Conservation (phyloP, 148 eudicot species). For the Amaranthus cruentus region DNA sequence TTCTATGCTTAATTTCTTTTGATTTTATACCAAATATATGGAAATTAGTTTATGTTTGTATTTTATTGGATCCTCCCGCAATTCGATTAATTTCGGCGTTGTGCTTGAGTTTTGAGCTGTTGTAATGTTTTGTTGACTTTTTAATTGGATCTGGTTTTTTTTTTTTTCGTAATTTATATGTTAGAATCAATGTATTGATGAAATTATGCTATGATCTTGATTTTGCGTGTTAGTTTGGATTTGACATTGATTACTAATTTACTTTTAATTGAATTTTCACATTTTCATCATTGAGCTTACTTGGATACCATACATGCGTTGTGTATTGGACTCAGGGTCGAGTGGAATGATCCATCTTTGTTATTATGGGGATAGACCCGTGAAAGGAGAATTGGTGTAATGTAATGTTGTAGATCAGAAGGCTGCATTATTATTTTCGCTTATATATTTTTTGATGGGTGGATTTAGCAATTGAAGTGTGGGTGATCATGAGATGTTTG, state of each 20-base stretch:
- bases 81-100: constrained; percentile 5
- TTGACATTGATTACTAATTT: background rate
- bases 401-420: no score
- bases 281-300: no score
- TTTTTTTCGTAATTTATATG: background rate
- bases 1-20: no score
- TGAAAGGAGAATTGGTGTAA: background rate
- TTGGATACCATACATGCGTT: background rate
- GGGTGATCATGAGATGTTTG: background rate
- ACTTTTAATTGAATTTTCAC: background rate
- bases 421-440: background rate
- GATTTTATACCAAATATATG: no score
- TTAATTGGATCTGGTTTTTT: background rate
- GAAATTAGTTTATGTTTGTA: background rate
- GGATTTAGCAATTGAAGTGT: background rate
- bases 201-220: background rate
- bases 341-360: background rate
- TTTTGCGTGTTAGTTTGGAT: background rate
- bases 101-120: background rate
- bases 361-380: no score
- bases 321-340: background rate
- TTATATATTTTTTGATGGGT: background rate
- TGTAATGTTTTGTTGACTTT: background rate
- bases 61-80: background rate
- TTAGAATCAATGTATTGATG: background rate